Percentiles rank a stretch among this genome's conserved stretches.
phyloP scores from a whole-genome alignment of 176 grass and related monocot genomes.

The Rhipidocladum racemiflorum region DNA sequence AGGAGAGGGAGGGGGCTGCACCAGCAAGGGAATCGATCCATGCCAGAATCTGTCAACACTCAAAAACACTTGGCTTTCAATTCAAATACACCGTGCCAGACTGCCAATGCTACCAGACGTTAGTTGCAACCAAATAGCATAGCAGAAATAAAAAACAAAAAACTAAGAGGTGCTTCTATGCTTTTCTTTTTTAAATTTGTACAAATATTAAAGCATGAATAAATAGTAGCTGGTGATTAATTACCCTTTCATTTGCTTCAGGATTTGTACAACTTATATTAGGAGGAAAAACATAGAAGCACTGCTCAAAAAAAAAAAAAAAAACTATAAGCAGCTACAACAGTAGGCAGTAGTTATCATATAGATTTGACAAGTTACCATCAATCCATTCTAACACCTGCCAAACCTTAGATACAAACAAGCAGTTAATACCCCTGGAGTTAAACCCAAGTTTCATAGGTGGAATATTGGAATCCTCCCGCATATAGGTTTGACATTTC shows the following conservation, averaged over 20 bases:
- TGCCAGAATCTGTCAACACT: not conserved
- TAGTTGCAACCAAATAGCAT: constrained; percentile 24
- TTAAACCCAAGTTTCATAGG: constrained; percentile 10
- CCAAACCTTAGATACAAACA: constrained; percentile 36
- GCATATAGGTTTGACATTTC: not conserved
- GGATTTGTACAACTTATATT: too few species aligned
- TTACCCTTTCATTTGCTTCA: too few species aligned
- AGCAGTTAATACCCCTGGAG: constrained; percentile 20
- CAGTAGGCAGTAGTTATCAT: constrained; percentile 1
- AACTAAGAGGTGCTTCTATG: too few species aligned
- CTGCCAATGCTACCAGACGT: not conserved
- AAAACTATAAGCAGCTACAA: constrained; percentile 14
- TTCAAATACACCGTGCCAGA: not conserved
- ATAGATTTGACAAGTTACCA: constrained; percentile 22
- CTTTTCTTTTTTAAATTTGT: too few species aligned
- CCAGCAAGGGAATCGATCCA: constrained; percentile 1
- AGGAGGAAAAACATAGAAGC: too few species aligned
- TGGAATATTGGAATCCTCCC: constrained; percentile 18
- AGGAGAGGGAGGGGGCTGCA: too few species aligned
- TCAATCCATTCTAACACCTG: constrained; percentile 26
- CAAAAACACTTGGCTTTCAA: not conserved
- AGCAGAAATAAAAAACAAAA: not conserved
- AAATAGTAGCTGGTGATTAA: too few species aligned
- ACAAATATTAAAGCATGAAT: too few species aligned
- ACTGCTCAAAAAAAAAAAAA: too few species aligned